Evolutionary conservation across 2,329 filamentous ascomycete genomes (phyloP), one percentile per base, ranked within the genome.

Genomic region (Alternaria triticina): DNA sequence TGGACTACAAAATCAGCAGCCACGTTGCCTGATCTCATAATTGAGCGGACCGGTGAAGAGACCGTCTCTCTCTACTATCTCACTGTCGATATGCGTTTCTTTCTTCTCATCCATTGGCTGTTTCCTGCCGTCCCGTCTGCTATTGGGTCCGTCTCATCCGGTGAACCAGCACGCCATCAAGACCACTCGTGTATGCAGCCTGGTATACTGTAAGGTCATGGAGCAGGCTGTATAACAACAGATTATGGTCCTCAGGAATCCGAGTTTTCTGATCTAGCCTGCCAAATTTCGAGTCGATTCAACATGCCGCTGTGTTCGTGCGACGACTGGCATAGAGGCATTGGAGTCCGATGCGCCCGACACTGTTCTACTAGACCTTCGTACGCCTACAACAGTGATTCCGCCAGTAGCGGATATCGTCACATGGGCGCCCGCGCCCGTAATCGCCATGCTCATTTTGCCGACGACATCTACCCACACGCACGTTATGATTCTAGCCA

Each of bases 291-390:
- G 12, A 5, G 27, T 17, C 33, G 30, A 6, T 9, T 46, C n/a
- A 65, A 23, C 6, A 68, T 74, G 72, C 62, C 65, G 17, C 55
- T 74, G 63, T 44, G 56, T 17, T 4, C 20, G 2, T 73, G 68
- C 28, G 64, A 50, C 2, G 43, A 46, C 0, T n/a, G 45, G 28
- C 65, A 66, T 45, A 57, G 59, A 46, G 68, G 70, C 17, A 57
- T 55, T 12, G 68, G 67, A 40, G 54, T 17, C n/a, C 46, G 62
- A 28, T 74, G 70, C 50, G 50, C 40, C 11, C 58, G 61, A 25
- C 69, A 59, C 11, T n/a, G 44, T 7, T 57, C 51, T 23, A 27
- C 28, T 22, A 51, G 45, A 20, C 40, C 17, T 12, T n/a, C 6
- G 20, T 45, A 61, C 36, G 49, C 51, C 10, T 54, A 68, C 54